phyloP scores from a whole-genome alignment of 1,284 basidiomycete genomes.

The Abortiporus biennis region DNA sequence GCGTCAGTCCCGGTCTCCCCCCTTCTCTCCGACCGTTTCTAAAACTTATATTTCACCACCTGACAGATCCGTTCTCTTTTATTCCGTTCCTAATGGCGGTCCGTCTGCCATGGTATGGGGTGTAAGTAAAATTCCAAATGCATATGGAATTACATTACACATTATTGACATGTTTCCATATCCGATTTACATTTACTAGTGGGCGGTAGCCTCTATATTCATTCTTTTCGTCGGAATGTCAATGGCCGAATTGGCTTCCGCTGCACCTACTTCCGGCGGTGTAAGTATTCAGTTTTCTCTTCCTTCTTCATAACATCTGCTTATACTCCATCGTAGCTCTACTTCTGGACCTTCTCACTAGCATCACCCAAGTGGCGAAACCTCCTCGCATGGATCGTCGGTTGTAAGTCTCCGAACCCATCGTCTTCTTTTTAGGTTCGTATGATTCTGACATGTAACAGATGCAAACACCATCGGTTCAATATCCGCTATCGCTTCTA shows the following conservation, averaged over 20 bases:
- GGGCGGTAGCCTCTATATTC: slow-evolving; percentile 51
- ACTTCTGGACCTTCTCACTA: slow-evolving; percentile 73
- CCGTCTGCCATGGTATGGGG: slow-evolving; percentile 82
- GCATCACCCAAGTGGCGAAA: slow-evolving; percentile 61
- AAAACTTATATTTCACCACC: not conserved
- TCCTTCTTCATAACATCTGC: slow-evolving; percentile 2
- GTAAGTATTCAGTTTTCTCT: slow-evolving; percentile 36
- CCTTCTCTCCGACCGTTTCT: slow-evolving; percentile 11
- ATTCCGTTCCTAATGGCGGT: slow-evolving; percentile 74
- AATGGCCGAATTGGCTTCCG: slow-evolving; percentile 67
- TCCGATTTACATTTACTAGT: too few relatives aligned
- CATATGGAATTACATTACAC: not conserved
- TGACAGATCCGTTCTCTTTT: slow-evolving; percentile 57
- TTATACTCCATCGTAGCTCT: slow-evolving; percentile 39
- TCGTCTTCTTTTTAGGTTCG: not conserved
- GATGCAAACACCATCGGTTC: slow-evolving; percentile 73
- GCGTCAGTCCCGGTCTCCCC: slow-evolving; percentile 13
- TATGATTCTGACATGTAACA: slow-evolving; percentile 23
- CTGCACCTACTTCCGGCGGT: slow-evolving; percentile 72
- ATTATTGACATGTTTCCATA: not conserved
- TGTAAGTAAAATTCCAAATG: slow-evolving; percentile 33
- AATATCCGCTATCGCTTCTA: slow-evolving; percentile 63
- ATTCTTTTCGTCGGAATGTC: slow-evolving; percentile 58
- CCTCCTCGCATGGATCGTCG: slow-evolving; percentile 72
- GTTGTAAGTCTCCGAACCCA: slow-evolving; percentile 43